phyloP scores from a whole-genome alignment of 306 rosid species.

The Sophora flavescens region DNA sequence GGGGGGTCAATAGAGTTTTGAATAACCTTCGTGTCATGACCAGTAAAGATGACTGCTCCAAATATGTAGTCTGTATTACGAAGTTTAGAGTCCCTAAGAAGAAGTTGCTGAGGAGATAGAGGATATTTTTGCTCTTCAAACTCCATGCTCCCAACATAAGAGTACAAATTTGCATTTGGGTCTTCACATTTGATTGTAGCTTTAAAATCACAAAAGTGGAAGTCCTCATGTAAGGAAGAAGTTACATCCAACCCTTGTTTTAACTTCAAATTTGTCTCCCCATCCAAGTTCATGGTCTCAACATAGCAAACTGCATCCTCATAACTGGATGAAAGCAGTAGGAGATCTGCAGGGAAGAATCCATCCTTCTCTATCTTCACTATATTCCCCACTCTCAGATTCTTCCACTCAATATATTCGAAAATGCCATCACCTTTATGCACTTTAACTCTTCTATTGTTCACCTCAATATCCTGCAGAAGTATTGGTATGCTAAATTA shows the following conservation, averaged over 20 bases:
- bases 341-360: constrained; percentile 89
- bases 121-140: constrained; percentile 65
- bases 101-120: constrained; percentile 87
- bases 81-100: constrained; percentile 90
- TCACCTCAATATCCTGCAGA: constrained; percentile 82
- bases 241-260: constrained; percentile 85
- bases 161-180: constrained; percentile 87
- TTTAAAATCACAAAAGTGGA: constrained; percentile 53
- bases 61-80: constrained; percentile 81
- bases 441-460: constrained; percentile 69
- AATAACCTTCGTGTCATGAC: constrained; percentile 86
- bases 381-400: constrained; percentile 79
- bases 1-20: constrained; percentile 89
- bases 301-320: constrained; percentile 92
- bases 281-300: constrained; percentile 94
- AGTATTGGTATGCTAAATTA: constrained; percentile 10
- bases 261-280: constrained; percentile 88
- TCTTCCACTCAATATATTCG: constrained; percentile 68
- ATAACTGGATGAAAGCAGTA: constrained; percentile 84
- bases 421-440: constrained; percentile 66
- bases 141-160: constrained; percentile 77
- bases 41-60: constrained; percentile 83
- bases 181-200: constrained; percentile 82
- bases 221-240: constrained; percentile 62
- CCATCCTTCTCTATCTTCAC: constrained; percentile 80